Evolutionary conservation across 1,139 yeast genomes (phyloP).

Genomic region (Yamadazyma atlantica): DNA sequence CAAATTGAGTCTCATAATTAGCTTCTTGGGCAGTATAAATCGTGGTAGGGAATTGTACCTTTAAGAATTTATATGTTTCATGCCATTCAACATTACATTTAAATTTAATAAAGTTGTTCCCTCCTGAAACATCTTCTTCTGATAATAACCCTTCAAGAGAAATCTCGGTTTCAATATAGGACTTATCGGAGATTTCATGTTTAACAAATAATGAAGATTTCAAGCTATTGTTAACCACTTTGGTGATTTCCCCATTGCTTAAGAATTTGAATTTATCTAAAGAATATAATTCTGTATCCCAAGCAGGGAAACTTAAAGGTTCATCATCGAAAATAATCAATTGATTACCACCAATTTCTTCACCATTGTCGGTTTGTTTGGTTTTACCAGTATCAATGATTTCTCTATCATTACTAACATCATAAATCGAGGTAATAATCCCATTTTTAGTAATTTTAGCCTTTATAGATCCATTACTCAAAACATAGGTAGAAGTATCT

Average conservation of each 20-base stretch:
- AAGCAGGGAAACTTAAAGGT: constrained; percentile 89
- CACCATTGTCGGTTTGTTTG: constrained; percentile 42
- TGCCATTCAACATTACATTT: constrained; percentile 80
- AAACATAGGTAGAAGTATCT: constrained; percentile 35
- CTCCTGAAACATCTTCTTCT: constrained; percentile 25
- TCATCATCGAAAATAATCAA: constrained; percentile 82
- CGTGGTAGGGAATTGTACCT: constrained; percentile 92
- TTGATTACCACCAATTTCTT: constrained; percentile 65
- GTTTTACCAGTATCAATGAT: constrained; percentile 57
- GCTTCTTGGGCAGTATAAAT: constrained; percentile 69
- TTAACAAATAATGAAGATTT: constrained; percentile 62
- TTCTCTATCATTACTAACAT: constrained; percentile 60
- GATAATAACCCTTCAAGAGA: constrained; percentile 60
- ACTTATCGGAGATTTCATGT: constrained; percentile 55
- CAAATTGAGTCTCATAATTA: constrained; percentile 90
- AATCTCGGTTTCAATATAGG: constrained; percentile 66
- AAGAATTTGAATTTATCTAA: constrained; percentile 63
- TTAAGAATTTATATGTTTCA: constrained; percentile 82
- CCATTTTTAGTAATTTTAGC: constrained; percentile 65
- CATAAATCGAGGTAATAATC: constrained; percentile 64
- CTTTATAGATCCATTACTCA: constrained; percentile 60
- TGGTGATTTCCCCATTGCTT: constrained; percentile 42
- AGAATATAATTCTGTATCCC: constrained; percentile 94
- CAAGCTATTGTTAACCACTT: constrained; percentile 55
- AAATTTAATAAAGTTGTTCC: constrained; percentile 48